phyloP scores from a whole-genome alignment of 1,284 basidiomycete genomes.

The Austropuccinia psidii region DNA sequence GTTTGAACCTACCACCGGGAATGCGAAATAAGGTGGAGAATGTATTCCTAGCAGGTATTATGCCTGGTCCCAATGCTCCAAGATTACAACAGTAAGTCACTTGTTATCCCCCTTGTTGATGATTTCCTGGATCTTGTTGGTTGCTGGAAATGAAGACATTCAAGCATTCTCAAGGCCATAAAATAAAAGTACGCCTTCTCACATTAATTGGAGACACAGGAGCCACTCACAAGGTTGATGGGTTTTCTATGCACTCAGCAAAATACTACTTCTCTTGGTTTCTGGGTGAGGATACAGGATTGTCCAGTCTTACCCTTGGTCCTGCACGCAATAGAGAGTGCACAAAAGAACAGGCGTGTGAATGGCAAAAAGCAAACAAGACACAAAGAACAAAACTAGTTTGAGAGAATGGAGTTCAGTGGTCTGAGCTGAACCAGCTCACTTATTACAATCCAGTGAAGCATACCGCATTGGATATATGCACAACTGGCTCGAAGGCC shows the following conservation, averaged over 20 bases:
- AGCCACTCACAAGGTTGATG: slow-evolving; percentile 8
- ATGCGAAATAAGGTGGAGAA: neutral
- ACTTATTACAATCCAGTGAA: slow-evolving; percentile 7
- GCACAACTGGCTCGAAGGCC: slow-evolving; percentile 28
- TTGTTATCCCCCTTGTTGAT: neutral
- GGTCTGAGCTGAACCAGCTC: slow-evolving; percentile 23
- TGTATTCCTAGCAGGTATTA: slow-evolving; percentile 4
- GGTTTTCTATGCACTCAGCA: neutral
- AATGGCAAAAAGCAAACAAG: neutral
- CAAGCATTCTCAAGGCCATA: neutral
- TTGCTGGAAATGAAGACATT: neutral
- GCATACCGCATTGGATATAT: slow-evolving; percentile 6
- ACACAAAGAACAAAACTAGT: neutral
- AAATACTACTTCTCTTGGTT: slow-evolving; percentile 4
- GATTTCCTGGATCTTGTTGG: neutral
- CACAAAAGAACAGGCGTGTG: neutral
- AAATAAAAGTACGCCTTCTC: neutral
- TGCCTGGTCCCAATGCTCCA: slow-evolving; percentile 5
- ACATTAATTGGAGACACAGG: slow-evolving; percentile 1
- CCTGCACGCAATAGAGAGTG: neutral
- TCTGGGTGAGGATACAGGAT: neutral
- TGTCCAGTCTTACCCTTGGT: neutral
- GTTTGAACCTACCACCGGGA: slow-evolving; percentile 10
- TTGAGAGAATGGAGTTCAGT: neutral
- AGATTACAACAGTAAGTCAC: neutral